Evolutionary conservation across 2,329 filamentous ascomycete species (phyloP).

Genomic region (Tolypocladium paradoxum): DNA sequence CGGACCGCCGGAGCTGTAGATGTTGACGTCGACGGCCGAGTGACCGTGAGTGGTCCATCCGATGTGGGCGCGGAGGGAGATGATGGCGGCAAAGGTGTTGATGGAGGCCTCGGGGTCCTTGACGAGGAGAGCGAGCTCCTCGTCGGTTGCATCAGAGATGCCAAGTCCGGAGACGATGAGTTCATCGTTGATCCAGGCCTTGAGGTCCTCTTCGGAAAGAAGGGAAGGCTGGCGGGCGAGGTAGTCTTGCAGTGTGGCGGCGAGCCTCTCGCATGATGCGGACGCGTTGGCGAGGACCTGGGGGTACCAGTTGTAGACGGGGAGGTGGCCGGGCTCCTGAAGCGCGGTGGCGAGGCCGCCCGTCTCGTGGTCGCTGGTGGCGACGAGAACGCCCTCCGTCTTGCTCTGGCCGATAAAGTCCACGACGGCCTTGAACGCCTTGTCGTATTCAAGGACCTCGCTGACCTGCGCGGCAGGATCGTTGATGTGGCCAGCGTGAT

Average conservation of each 20-base stretch:
- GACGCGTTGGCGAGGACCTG: constrained; percentile 65
- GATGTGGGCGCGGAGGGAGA: constrained; percentile 77
- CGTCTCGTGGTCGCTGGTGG: constrained; percentile 93
- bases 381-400: constrained; percentile 69
- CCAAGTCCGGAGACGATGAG: constrained; percentile 64
- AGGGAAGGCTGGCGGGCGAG: constrained; percentile 30
- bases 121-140: constrained; percentile 60
- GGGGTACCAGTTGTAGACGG: constrained; percentile 69
- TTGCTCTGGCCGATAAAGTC: constrained; percentile 71
- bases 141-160: constrained; percentile 59
- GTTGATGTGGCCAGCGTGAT: constrained; percentile 84
- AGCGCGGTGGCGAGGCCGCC: constrained; percentile 76
- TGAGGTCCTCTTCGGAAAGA: constrained; percentile 29
- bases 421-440: constrained; percentile 68
- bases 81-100: constrained; percentile 65
- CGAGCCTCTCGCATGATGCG: constrained; percentile 64
- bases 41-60: constrained; percentile 95
- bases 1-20: constrained; percentile 69
- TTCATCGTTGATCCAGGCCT: constrained; percentile 55
- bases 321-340: constrained; percentile 44
- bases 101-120: constrained; percentile 42
- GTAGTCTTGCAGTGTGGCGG: constrained; percentile 49
- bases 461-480: constrained; percentile 77
- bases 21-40: constrained; percentile 88
- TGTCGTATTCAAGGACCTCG: constrained; percentile 93